Percentiles rank a stretch among this genome's conserved stretches.
Evolutionary conservation across 1,139 yeast genomes (phyloP).

Genomic region (Sugiyamaella xylanicola): DNA sequence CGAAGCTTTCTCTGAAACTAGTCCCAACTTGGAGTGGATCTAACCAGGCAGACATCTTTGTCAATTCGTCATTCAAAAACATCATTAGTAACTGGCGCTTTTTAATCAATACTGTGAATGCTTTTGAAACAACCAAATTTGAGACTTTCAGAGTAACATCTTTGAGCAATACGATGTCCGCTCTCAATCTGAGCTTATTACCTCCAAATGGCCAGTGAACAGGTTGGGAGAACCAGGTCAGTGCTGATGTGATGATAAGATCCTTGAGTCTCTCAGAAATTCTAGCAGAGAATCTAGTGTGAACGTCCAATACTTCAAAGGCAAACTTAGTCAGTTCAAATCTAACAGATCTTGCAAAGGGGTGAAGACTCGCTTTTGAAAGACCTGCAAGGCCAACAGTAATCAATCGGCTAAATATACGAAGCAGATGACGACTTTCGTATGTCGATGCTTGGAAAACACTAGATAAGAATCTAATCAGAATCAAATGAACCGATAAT

Average conservation of each 20-base stretch:
- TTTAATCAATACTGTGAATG: slow-evolving; percentile 11
- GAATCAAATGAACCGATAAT: slow-evolving; percentile 73
- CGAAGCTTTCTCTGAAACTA: slow-evolving; percentile 31
- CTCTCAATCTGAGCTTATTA: slow-evolving; percentile 67
- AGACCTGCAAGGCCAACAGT: slow-evolving; percentile 58
- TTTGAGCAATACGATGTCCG: slow-evolving; percentile 62
- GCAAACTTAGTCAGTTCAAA: slow-evolving; percentile 75
- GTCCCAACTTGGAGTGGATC: slow-evolving; percentile 61
- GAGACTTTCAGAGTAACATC: slow-evolving; percentile 30
- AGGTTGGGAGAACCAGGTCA: slow-evolving; percentile 75
- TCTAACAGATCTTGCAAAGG: slow-evolving; percentile 72
- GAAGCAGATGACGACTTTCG: slow-evolving; percentile 71
- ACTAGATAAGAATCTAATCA: slow-evolving; percentile 72
- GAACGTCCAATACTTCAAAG: slow-evolving; percentile 62
- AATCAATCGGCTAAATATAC: slow-evolving; percentile 65
- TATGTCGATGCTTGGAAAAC: slow-evolving; percentile 79
- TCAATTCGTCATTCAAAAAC: slow-evolving; percentile 76
- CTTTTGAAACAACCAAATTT: slow-evolving; percentile 23
- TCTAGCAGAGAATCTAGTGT: slow-evolving; percentile 41
- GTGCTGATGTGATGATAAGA: slow-evolving; percentile 62
- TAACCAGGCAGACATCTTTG: slow-evolving; percentile 76
- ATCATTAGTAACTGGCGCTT: slow-evolving; percentile 55
- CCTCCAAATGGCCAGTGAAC: slow-evolving; percentile 83
- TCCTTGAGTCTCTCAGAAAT: slow-evolving; percentile 51
- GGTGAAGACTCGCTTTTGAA: slow-evolving; percentile 71